Evolutionary conservation across 164 flowering plant species (phyloP).

Genomic region (Pachysandra terminalis): DNA sequence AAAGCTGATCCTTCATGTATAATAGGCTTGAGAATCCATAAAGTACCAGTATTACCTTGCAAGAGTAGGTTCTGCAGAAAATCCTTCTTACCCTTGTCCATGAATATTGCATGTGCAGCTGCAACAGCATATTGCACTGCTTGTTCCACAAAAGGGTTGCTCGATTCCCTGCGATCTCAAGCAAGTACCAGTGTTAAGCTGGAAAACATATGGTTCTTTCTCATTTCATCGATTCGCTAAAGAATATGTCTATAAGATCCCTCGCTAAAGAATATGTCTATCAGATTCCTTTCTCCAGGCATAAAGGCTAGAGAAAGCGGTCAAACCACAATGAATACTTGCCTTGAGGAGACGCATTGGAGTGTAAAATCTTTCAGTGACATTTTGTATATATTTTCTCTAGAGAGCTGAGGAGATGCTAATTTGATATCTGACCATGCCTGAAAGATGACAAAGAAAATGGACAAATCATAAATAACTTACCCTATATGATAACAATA

Average conservation of each 20-base stretch:
- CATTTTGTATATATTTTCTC: conserved; percentile 77
- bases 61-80: conserved; percentile 54
- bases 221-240: not conserved
- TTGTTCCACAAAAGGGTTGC: conserved; percentile 91
- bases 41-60: conserved; percentile 53
- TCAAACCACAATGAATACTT: conserved; percentile 24
- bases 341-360: conserved; percentile 68
- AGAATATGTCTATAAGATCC: no score
- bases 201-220: not conserved
- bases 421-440: conserved; percentile 87
- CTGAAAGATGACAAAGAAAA: conserved; percentile 37
- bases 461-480: conserved; percentile 1
- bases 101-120: conserved; percentile 60
- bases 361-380: conserved; percentile 58
- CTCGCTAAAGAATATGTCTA: no score
- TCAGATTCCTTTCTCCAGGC: not conserved
- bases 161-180: conserved; percentile 53
- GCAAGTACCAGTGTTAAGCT: conserved; percentile 5
- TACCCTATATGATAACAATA: not conserved
- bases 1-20: not conserved
- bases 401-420: conserved; percentile 87
- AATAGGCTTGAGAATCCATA: conserved; percentile 8
- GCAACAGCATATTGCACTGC: conserved; percentile 83
- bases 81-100: conserved; percentile 51
- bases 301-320: not conserved